These are phyloP conservation scores for Suhomyces maxii DNA, from an alignment of 1,139 yeast species.

Conservation along the genomic window DNA sequence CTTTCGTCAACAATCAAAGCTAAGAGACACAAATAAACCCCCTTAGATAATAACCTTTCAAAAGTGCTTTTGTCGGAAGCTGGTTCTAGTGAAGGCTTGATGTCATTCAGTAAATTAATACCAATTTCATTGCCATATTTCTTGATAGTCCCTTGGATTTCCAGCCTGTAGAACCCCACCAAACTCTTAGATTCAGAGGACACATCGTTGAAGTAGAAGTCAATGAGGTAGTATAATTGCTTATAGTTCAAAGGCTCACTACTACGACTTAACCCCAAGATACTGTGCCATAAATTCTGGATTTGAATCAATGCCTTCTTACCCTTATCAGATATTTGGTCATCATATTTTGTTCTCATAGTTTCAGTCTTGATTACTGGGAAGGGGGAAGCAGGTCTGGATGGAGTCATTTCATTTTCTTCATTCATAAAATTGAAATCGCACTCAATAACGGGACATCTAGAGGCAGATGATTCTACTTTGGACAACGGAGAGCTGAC, in stretches of 20 bases:
- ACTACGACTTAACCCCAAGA: conserved; percentile 23
- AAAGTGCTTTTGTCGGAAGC: conserved; percentile 17
- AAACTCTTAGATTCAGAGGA: conserved; percentile 25
- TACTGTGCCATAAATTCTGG: conserved; percentile 31
- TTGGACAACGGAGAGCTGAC: conserved; percentile 9
- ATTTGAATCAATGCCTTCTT: conserved; percentile 14
- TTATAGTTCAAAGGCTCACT: conserved; percentile 22
- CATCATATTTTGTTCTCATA: conserved; percentile 1
- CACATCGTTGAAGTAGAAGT: conserved; percentile 29
- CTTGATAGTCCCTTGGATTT: conserved; percentile 23
- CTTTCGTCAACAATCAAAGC: conserved; percentile 36
- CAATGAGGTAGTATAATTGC: conserved; percentile 37
- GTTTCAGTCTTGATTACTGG: conserved; percentile 1
- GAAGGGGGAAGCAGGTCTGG: conserved; percentile 7
- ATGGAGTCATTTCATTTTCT: conserved; percentile 13
- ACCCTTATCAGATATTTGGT: conserved; percentile 6
- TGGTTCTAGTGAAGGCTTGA: conserved; percentile 4
- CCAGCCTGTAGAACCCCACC: conserved; percentile 28
- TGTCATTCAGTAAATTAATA: conserved; percentile 11
- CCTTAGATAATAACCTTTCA: conserved; percentile 21
- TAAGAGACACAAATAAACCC: conserved; percentile 33
- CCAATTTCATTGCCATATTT: conserved; percentile 19
- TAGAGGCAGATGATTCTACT: conserved; percentile 7
- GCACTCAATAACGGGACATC: conserved; percentile 46
- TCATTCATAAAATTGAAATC: conserved; percentile 41